Percentiles rank a stretch among this genome's conserved stretches.
Conservation (phyloP, 1,284 basidiomycete species). For the Ceratobasidium sp. region DNA sequence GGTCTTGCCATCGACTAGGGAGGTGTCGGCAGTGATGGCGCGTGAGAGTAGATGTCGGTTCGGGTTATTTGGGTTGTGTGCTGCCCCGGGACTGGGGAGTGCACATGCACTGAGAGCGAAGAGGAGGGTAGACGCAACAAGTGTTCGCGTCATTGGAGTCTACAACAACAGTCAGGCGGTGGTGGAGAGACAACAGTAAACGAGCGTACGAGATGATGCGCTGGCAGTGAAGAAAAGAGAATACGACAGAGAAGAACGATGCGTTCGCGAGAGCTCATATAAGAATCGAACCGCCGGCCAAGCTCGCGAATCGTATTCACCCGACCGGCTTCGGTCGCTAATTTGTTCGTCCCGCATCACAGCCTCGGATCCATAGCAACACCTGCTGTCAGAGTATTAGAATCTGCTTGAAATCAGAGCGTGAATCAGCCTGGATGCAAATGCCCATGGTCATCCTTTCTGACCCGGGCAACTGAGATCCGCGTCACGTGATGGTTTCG, state of each 20-base stretch:
- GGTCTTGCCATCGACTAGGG: slow-evolving; percentile 43
- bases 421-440: too few species aligned
- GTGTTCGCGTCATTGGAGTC: slow-evolving; percentile 5
- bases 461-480: too few species aligned
- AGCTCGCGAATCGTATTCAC: slow-evolving; percentile 2
- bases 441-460: too few species aligned
- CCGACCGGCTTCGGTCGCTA: not conserved
- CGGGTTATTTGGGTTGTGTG: slow-evolving; percentile 32
- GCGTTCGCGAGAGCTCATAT: slow-evolving; percentile 15
- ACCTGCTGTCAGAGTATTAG: too few species aligned
- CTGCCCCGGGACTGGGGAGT: slow-evolving; percentile 16
- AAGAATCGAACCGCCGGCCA: slow-evolving; percentile 26
- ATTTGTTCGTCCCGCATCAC: not conserved
- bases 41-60: slow-evolving; percentile 16
- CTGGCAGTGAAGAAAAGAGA: slow-evolving; percentile 6
- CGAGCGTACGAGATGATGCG: slow-evolving; percentile 11
- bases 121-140: slow-evolving; percentile 1
- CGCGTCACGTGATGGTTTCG: too few species aligned
- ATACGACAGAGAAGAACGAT: slow-evolving; percentile 4
- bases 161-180: not conserved
- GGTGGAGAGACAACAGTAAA: not conserved
- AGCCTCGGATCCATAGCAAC: too few species aligned
- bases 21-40: slow-evolving; percentile 44
- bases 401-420: too few species aligned
- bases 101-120: not conserved